A percentile compares a stretch with the other conserved stretches of the same genome.
phyloP scores from a whole-genome alignment of 108 stramenopile genomes.

The Fragilariopsis cylindrus region DNA sequence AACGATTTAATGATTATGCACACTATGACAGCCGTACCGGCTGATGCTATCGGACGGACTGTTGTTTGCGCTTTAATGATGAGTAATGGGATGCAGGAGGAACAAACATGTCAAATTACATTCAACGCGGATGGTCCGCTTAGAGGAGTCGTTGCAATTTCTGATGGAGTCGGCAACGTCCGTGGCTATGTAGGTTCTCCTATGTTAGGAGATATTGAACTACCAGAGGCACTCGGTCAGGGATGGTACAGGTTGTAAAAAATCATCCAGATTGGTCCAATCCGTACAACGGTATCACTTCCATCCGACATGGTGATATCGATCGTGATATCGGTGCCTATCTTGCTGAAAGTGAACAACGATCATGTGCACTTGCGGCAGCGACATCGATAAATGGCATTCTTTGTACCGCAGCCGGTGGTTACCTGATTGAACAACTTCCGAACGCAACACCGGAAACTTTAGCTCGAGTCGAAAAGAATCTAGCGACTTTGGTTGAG shows the following conservation, averaged over 20 bases:
- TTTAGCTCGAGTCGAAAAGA: slow-evolving; percentile 55
- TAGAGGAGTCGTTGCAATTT: slow-evolving; percentile 72
- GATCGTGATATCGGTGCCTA: slow-evolving; percentile 88
- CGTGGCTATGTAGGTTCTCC: slow-evolving; percentile 83
- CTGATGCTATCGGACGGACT: slow-evolving; percentile 71
- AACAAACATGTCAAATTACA: slow-evolving; percentile 83
- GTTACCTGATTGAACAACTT: slow-evolving; percentile 85
- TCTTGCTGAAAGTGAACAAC: slow-evolving; percentile 84
- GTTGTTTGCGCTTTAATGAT: slow-evolving; percentile 69
- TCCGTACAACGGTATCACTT: slow-evolving; percentile 89
- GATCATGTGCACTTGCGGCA: slow-evolving; percentile 85
- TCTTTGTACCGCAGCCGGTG: slow-evolving; percentile 83
- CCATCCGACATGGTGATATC: slow-evolving; percentile 76
- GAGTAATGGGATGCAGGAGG: slow-evolving; percentile 83
- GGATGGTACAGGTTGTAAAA: slow-evolving; percentile 82
- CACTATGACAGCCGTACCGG: slow-evolving; percentile 66
- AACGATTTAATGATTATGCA: slow-evolving; percentile 86
- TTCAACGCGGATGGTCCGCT: slow-evolving; percentile 80
- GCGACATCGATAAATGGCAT: slow-evolving; percentile 72
- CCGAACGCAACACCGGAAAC: slow-evolving; percentile 65
- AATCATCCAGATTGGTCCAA: slow-evolving; percentile 89
- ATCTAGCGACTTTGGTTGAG: slow-evolving; percentile 69
- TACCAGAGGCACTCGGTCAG: slow-evolving; percentile 74
- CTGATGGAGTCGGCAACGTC: slow-evolving; percentile 63
- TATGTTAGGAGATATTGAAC: slow-evolving; percentile 54